Evolutionary conservation across 2,329 filamentous ascomycete species (phyloP).

Genomic region (Dothideomycetes sp.): DNA sequence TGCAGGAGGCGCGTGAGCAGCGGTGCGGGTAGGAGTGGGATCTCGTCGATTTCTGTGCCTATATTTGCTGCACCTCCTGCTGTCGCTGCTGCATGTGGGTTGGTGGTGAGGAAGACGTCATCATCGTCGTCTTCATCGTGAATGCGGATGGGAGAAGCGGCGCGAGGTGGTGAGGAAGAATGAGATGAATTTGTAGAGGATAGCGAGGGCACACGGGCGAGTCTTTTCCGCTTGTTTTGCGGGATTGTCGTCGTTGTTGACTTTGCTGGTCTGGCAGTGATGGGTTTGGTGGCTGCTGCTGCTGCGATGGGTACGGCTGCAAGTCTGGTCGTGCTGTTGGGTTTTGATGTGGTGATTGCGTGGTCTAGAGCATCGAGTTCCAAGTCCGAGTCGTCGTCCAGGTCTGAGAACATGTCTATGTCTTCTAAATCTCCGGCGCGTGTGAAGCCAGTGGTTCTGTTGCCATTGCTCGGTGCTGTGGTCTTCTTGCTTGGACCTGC

Average conservation of each 20-base stretch:
- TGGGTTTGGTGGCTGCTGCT: neutral
- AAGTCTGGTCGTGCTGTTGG: too few relatives aligned
- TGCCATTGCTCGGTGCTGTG: too few relatives aligned
- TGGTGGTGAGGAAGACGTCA: slow-evolving; percentile 1
- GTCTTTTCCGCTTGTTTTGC: neutral
- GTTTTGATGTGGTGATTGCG: too few relatives aligned
- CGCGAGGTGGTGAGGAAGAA: too few relatives aligned
- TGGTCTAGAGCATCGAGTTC: too few relatives aligned
- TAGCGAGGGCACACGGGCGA: neutral
- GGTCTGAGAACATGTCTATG: too few relatives aligned
- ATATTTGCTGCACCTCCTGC: neutral
- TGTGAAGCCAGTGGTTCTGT: too few relatives aligned
- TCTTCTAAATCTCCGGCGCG: too few relatives aligned
- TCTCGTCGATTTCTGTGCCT: slow-evolving; percentile 10
- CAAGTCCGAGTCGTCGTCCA: too few relatives aligned
- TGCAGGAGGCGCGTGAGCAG: slow-evolving; percentile 68
- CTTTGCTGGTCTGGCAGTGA: neutral
- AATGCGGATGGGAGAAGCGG: neutral
- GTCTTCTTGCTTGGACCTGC: too few relatives aligned
- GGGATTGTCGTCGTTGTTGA: neutral
- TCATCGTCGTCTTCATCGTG: neutral
- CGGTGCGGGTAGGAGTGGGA: slow-evolving; percentile 53
- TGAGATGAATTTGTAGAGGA: too few relatives aligned
- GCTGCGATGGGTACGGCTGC: neutral
- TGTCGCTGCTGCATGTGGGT: neutral